Percentiles rank a stretch among this genome's conserved stretches.
These are phyloP conservation scores for Podaxis sp. DNA, from an alignment of 768 basidiomycete genomes.

Conservation along the genomic window DNA sequence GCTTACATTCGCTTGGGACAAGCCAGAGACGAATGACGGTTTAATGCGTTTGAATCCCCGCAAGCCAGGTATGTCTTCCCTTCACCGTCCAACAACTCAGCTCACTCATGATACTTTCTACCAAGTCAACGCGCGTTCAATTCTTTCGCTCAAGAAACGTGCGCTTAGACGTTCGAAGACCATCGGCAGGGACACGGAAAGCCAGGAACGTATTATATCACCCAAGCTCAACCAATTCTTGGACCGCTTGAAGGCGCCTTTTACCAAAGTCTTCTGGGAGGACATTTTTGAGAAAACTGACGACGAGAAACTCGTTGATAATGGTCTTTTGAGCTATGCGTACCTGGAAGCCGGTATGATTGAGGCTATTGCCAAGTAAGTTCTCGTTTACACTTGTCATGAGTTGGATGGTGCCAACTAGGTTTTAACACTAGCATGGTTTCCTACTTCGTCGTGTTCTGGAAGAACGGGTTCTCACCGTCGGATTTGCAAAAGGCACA, in stretches of 20 bases:
- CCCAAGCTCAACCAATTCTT: slow-evolving; percentile 38
- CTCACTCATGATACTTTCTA: not conserved
- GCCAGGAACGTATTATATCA: slow-evolving; percentile 41
- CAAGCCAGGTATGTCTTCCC: slow-evolving; percentile 49
- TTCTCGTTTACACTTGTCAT: not conserved
- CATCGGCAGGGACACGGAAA: slow-evolving; percentile 52
- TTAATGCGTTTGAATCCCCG: slow-evolving; percentile 68
- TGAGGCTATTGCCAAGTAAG: slow-evolving; percentile 56
- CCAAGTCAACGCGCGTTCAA: slow-evolving; percentile 56
- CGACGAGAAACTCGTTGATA: slow-evolving; percentile 60
- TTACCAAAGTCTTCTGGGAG: slow-evolving; percentile 60
- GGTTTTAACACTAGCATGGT: slow-evolving; percentile 40
- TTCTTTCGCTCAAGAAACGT: slow-evolving; percentile 50
- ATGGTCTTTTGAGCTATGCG: slow-evolving; percentile 61
- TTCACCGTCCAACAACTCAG: not conserved
- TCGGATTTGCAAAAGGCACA: slow-evolving; percentile 55
- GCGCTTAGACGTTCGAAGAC: slow-evolving; percentile 60
- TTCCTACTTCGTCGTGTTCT: slow-evolving; percentile 68
- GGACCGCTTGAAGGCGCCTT: slow-evolving; percentile 46
- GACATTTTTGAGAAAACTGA: slow-evolving; percentile 53
- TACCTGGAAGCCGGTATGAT: slow-evolving; percentile 68
- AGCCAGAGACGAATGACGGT: slow-evolving; percentile 63
- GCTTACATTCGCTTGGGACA: slow-evolving; percentile 75
- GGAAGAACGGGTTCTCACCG: slow-evolving; percentile 61
- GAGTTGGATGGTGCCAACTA: not conserved